Base-by-base conservation (phyloP, 2,329 filamentous ascomycete genomes). In the Paecilomyces sp. region DNA sequence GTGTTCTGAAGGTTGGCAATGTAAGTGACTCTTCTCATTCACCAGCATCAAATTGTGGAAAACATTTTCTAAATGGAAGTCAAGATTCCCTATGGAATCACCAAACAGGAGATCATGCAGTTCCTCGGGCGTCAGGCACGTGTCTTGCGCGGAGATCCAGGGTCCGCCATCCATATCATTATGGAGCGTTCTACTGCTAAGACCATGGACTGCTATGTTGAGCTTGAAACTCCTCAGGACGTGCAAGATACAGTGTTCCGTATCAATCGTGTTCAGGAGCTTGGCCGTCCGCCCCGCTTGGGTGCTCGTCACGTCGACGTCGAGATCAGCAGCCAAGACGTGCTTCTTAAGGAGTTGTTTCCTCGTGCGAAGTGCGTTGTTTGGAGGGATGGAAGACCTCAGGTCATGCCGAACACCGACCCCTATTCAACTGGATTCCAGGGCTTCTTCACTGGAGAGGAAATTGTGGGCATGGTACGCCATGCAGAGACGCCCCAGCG, bases 141-240 rank as follows among this genome's bases (percentile, higher is more conserved):
- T 15, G 66, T 79, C 36, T 64, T 80, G 18, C 64, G 68, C 5
- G 63, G 71, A 4, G 65, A 70, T 4, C 62, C 72, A 18, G 81
- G 79, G 30, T 77, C 72, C 52, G 73, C 80, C 0, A 73, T 83
- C n/a, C 82, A 84, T 63, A 82, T 84, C 62, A 80, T 83, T 60
- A 83, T 84, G 81, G 82, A 84, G 62, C 79, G 81, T 24, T 76
- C 79, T 24, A 82, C 80, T n/a, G 80, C 79, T 18, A 84, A 83
- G 72, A 83, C 82, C 0, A 81, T 81, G 76, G 80, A 83, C 57
- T 80, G 76, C 61, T 84, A 75, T 63, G 74, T 82, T 47, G 82
- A 84, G 58, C 75, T 83, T 36, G 57, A 65, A 2, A 71, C 67
- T 4, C 47, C 57, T 1, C 59, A 61, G 9, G 77, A 79, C 63